Percentiles rank a stretch among this genome's conserved stretches.
Evolutionary conservation across 768 basidiomycete species (phyloP).

Genomic region (Tricholoma sp.): DNA sequence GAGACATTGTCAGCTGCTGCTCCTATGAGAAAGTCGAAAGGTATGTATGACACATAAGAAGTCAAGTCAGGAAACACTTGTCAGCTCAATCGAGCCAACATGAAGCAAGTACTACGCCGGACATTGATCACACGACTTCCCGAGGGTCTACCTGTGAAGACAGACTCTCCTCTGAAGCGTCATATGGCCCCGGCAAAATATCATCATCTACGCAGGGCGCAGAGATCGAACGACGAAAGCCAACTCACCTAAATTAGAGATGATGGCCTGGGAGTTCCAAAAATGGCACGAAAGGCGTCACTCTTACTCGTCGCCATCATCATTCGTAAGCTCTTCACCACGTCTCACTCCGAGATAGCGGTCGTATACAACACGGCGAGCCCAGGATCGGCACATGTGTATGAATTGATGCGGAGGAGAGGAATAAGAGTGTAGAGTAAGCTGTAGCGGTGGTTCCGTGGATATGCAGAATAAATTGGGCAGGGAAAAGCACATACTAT

Average conservation of each 20-base stretch:
- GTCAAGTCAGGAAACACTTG: not conserved
- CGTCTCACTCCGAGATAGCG: conserved; percentile 57
- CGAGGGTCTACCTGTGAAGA: conserved; percentile 18
- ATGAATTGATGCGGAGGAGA: conserved; percentile 74
- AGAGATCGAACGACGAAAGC: not conserved
- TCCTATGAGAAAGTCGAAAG: too few species aligned
- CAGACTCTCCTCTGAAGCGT: conserved; percentile 43
- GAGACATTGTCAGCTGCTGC: too few species aligned
- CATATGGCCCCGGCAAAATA: conserved; percentile 83
- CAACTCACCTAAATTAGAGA: not conserved
- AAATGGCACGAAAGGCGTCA: not conserved
- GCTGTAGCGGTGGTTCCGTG: conserved; percentile 31
- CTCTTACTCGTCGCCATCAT: conserved; percentile 50
- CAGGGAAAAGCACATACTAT: conserved; percentile 55
- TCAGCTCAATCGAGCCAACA: not conserved
- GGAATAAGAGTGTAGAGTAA: conserved; percentile 75
- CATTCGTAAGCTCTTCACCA: conserved; percentile 88
- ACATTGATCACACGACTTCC: conserved; percentile 57
- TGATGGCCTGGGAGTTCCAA: not conserved
- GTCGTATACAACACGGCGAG: conserved; percentile 59
- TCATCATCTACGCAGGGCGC: conserved; percentile 41
- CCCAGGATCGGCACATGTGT: conserved; percentile 80
- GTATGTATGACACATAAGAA: too few species aligned
- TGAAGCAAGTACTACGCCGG: conserved; percentile 47
- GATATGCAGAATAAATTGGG: not conserved